These are phyloP conservation scores for Rubia yunnanensis DNA, from an alignment of 257 asterid genomes.

Conservation along the genomic window DNA sequence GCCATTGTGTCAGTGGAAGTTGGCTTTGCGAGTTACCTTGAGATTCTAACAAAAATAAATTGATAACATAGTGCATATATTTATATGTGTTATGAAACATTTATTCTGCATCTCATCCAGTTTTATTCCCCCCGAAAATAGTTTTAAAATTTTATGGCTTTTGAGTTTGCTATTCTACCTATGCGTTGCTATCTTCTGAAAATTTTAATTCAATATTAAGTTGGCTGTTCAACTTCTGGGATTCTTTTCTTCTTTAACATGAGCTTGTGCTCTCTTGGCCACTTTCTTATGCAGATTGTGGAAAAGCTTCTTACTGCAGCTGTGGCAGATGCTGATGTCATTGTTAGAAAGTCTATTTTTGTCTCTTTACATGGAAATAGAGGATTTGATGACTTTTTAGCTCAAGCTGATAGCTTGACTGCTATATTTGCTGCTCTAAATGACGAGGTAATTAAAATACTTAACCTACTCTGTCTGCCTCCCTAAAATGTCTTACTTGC, in stretches of 20 bases:
- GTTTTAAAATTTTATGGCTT: not conserved
- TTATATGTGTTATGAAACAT: not conserved
- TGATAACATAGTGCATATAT: not conserved
- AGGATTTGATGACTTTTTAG: constrained; percentile 85
- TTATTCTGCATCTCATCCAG: not conserved
- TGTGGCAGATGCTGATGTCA: constrained; percentile 93
- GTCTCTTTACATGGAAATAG: constrained; percentile 67
- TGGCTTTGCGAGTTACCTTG: not conserved
- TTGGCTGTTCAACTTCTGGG: too few species aligned
- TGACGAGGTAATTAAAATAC: constrained; percentile 61
- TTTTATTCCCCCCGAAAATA: too few species aligned
- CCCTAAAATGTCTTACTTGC: too few species aligned
- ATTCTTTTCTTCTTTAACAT: not conserved
- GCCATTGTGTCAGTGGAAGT: not conserved
- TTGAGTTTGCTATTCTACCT: not conserved
- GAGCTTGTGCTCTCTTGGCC: not conserved
- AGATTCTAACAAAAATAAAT: not conserved
- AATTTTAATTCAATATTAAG: not conserved
- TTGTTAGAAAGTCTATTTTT: constrained; percentile 81
- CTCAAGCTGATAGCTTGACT: constrained; percentile 95
- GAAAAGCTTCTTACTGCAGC: constrained; percentile 88
- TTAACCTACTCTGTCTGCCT: too few species aligned
- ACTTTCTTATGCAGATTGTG: constrained; percentile 56
- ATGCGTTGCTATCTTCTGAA: not conserved
- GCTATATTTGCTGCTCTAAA: constrained; percentile 95